Conservation (phyloP, 108 stramenopile species). For the Cyclotella sp. region DNA sequence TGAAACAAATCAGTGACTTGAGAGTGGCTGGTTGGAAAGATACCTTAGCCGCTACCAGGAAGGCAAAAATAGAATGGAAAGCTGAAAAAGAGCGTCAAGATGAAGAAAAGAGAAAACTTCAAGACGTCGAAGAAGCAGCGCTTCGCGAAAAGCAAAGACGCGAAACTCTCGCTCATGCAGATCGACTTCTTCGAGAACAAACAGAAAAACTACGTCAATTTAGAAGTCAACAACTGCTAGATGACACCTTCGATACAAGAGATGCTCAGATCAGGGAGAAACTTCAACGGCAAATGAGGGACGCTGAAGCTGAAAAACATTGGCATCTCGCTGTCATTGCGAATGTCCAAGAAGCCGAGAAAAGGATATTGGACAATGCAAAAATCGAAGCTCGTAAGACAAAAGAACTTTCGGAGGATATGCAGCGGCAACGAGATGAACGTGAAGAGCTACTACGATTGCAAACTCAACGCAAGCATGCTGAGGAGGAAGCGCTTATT, state of each 20-base stretch:
- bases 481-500: conserved; percentile 50
- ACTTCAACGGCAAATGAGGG: conserved; percentile 18
- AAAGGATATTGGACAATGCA: conserved; percentile 23
- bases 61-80: conserved; percentile 63
- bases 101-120: conserved; percentile 42
- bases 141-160: conserved; percentile 48
- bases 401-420: conserved; percentile 35
- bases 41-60: conserved; percentile 49
- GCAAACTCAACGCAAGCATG: conserved; percentile 27
- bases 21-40: conserved; percentile 55
- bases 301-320: conserved; percentile 38
- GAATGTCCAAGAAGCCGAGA: conserved; percentile 37
- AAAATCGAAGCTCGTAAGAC: conserved; percentile 30
- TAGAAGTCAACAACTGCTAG: conserved; percentile 61
- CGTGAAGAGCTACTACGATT: conserved; percentile 19
- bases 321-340: conserved; percentile 44
- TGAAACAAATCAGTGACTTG: conserved; percentile 53
- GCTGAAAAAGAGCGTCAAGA: conserved; percentile 49
- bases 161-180: conserved; percentile 64
- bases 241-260: conserved; percentile 61
- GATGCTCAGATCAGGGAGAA: conserved; percentile 47
- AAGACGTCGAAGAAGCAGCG: conserved; percentile 59
- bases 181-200: conserved; percentile 68
- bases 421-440: conserved; percentile 46
- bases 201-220: conserved; percentile 75